Evolutionary conservation across 106 monocot genomes (phyloP), one percentile per base, ranked within the genome.

Genomic region (Posidonia australis): DNA sequence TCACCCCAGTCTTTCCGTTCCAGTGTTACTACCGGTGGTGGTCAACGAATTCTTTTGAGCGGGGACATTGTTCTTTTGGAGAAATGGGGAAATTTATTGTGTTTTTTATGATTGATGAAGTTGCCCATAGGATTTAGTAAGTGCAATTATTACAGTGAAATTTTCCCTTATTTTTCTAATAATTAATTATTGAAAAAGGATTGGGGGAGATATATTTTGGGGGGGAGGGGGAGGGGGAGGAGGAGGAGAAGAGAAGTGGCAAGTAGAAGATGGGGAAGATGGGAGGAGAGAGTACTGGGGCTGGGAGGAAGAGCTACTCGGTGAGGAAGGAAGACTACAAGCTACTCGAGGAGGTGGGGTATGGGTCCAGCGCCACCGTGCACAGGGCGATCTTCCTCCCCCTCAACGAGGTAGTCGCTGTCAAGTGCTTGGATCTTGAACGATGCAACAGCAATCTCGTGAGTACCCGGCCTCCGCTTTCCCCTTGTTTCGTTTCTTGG

Each of bases 371-470:
- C 78, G 93, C 93, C 20, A 85, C 85, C 5, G 93, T 94, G 16
- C 89, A 84, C 67, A 72, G 83, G 21, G 93, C 89, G 78, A 80
- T 84, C 62, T 83, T 75, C 60, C 10, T 82, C 44, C 89, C 89
- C 7, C 31, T 27, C 52, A 84, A 86, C 58, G 86, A 89, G 69
- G 65, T 86, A 74, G 84, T 94, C 41, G 93, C 93, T 16, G 86
- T 94, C 69, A 94, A 94, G 84, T 77, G 89, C 74, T 72, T 94
- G 61, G 93, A 94, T 94, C 86, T 94, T 72, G 93, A 94, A 64
- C 89, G 89, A 28, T 84, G 86, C 84, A 94, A 84, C 74, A 86
- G 84, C 67, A 94, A 94, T 59, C 81, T 93, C 32, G 93, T 93
- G 13, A 32, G 65, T 64, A 22, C n/a, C 16, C 9, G 51, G 10